Percentiles rank a stretch among this genome's conserved stretches.
These are phyloP conservation scores for Nigrograna mackinnonii DNA, from an alignment of 2,329 filamentous ascomycete genomes.

Conservation along the genomic window DNA sequence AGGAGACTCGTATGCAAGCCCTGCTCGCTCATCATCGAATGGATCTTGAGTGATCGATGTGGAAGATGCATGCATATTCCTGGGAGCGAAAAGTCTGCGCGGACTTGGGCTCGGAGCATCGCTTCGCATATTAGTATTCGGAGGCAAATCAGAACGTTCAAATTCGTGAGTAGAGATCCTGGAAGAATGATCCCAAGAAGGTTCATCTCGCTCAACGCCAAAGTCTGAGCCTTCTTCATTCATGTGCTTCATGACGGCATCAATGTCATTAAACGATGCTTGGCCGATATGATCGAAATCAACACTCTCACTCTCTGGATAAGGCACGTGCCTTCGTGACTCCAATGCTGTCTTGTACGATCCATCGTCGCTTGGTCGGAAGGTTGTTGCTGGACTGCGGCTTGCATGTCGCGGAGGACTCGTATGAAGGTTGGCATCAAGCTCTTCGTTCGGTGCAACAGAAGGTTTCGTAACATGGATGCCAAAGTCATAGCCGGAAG, in stretches of 20 bases:
- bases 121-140: constrained; percentile 57
- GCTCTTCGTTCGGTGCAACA: constrained; percentile 22
- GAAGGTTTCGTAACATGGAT: constrained; percentile 44
- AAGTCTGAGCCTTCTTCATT: constrained; percentile 73
- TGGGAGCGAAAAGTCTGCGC: constrained; percentile 49
- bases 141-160: constrained; percentile 32
- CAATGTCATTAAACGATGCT: constrained; percentile 78
- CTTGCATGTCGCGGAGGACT: constrained; percentile 25
- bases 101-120: constrained; percentile 77
- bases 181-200: constrained; percentile 44
- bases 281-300: constrained; percentile 39
- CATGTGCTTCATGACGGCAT: constrained; percentile 88
- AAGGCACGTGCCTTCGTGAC: constrained; percentile 32
- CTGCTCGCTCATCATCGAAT: constrained; percentile 66
- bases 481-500: constrained; percentile 38
- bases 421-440: constrained; percentile 16
- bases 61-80: constrained; percentile 34
- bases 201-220: constrained; percentile 68
- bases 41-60: constrained; percentile 55
- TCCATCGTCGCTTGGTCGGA: constrained; percentile 43
- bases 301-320: constrained; percentile 40
- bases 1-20: constrained; percentile 56
- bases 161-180: constrained; percentile 37
- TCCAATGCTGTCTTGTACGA: constrained; percentile 43
- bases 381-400: constrained; percentile 43